Percentiles rank a stretch among this genome's conserved stretches.
phyloP scores from a whole-genome alignment of 1,284 basidiomycete species.

The Mycena citricolor region DNA sequence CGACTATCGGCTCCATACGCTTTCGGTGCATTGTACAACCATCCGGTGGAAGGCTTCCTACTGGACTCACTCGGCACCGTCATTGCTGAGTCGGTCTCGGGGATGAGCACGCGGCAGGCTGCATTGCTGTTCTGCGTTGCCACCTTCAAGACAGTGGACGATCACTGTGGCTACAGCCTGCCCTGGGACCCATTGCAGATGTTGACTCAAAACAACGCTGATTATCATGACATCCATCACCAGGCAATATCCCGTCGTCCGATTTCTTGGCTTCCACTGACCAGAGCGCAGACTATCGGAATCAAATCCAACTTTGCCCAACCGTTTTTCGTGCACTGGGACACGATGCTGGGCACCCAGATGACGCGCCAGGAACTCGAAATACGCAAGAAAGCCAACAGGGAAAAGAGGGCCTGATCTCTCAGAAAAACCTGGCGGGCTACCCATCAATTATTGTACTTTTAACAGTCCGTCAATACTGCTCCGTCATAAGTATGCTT shows the following conservation, averaged over 20 bases:
- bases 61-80: conserved; percentile 86
- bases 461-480: conserved; percentile 11
- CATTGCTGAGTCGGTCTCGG: conserved; percentile 69
- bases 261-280: conserved; percentile 3
- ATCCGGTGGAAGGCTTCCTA: conserved; percentile 92
- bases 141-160: conserved; percentile 94
- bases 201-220: conserved; percentile 89
- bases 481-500: too few species aligned
- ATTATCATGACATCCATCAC: conserved; percentile 99
- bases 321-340: conserved; percentile 92
- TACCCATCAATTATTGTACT: conserved; percentile 5
- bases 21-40: conserved; percentile 97
- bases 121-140: conserved; percentile 83
- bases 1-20: conserved; percentile 96
- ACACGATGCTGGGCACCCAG: conserved; percentile 75
- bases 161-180: conserved; percentile 92
- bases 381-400: conserved; percentile 30
- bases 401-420: conserved; percentile 20
- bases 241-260: conserved; percentile 51
- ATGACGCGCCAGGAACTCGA: conserved; percentile 75
- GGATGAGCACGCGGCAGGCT: conserved; percentile 84
- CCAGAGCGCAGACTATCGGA: conserved; percentile 65
- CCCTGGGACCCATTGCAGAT: conserved; percentile 91
- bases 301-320: conserved; percentile 97
- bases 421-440: background rate